Conservation (phyloP, 75 land plant species). For the Cunninghamia lanceolata region DNA sequence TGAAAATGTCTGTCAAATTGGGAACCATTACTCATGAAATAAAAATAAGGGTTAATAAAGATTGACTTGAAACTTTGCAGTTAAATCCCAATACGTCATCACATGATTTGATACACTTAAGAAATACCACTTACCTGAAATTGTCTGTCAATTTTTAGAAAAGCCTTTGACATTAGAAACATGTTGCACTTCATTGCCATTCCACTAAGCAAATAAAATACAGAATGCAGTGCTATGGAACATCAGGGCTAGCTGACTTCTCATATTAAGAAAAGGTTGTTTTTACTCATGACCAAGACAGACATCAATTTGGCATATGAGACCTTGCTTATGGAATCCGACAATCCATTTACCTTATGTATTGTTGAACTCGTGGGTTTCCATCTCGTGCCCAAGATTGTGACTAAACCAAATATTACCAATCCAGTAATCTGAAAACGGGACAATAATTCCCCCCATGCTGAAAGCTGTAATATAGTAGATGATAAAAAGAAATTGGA, state of each 20-base stretch:
- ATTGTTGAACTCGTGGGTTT: neutral
- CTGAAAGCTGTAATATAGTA: neutral
- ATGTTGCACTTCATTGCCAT: neutral
- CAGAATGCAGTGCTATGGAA: neutral
- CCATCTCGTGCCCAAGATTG: neutral
- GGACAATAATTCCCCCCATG: neutral
- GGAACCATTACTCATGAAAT: no score
- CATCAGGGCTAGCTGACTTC: neutral
- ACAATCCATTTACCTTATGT: neutral
- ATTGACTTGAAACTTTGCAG: no score
- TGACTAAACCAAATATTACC: neutral
- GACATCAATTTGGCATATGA: neutral
- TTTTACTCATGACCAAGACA: neutral
- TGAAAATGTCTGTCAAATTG: no score
- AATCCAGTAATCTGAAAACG: neutral
- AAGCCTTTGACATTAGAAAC: neutral
- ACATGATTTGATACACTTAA: no score
- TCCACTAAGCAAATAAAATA: neutral
- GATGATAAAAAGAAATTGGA: neutral
- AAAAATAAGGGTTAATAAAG: no score
- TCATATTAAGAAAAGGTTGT: neutral
- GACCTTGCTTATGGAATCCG: neutral
- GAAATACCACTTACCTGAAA: neutral
- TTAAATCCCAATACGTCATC: no score
- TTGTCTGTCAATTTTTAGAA: neutral